Evolutionary conservation across 2,329 filamentous ascomycete genomes (phyloP).

Genomic region (Lachnellula arida): DNA sequence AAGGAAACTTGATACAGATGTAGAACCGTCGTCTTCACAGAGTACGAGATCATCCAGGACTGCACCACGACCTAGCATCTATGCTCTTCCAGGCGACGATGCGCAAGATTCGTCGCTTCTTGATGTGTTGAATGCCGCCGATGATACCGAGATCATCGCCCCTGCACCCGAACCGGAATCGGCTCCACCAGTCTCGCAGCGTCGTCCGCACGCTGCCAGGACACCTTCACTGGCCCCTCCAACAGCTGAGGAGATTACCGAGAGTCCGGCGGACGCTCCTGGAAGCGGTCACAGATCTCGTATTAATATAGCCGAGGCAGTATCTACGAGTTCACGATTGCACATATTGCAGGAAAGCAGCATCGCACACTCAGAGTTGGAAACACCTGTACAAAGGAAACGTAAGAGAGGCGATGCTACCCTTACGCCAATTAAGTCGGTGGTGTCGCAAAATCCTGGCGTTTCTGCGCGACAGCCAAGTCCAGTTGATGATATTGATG

Average conservation of each 20-base stretch:
- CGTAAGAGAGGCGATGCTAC: slow-evolving; percentile 17
- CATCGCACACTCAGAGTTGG: background rate
- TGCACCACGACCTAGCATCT: slow-evolving; percentile 22
- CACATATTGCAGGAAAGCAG: slow-evolving; percentile 13
- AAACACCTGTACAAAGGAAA: slow-evolving; percentile 22
- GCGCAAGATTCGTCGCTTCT: slow-evolving; percentile 2
- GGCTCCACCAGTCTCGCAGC: background rate
- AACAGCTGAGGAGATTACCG: slow-evolving; percentile 41
- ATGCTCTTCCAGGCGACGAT: slow-evolving; percentile 19
- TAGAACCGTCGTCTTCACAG: slow-evolving; percentile 18
- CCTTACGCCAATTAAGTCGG: background rate
- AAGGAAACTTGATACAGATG: slow-evolving; percentile 26
- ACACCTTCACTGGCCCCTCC: slow-evolving; percentile 7
- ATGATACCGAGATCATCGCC: background rate
- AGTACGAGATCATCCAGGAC: slow-evolving; percentile 25
- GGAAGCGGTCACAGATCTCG: slow-evolving; percentile 51
- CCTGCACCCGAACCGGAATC: background rate
- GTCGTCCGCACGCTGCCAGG: slow-evolving; percentile 6
- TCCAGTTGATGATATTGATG: slow-evolving; percentile 17
- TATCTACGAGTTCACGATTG: slow-evolving; percentile 12
- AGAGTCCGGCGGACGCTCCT: slow-evolving; percentile 51
- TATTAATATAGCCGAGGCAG: slow-evolving; percentile 35
- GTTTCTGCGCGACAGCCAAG: background rate
- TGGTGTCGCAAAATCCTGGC: background rate
- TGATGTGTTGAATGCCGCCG: slow-evolving; percentile 5